Base-by-base conservation (phyloP, 2,329 filamentous ascomycete species). In the Pseudogymnoascus sp. region DNA sequence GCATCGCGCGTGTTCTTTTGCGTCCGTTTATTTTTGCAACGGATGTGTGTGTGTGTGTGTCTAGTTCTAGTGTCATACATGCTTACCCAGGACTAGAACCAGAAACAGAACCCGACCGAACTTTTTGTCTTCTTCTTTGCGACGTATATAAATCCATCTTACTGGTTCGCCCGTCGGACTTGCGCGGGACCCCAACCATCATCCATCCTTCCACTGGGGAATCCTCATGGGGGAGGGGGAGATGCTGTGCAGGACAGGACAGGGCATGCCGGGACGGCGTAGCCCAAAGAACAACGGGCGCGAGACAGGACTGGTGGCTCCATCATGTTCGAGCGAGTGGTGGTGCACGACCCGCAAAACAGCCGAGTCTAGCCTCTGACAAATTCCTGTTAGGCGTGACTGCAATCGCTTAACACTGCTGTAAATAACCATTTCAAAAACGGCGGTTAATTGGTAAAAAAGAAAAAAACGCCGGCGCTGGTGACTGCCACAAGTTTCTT, bases 341-440 rank as follows among this genome's bases (percentile, higher is more conserved):
- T 18, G 9, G 39, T 43, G 15, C 43, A 28, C 43, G 43, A 50
- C 43, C 43, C 43, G 43, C 43, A 50, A 50, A 50, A 50, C 43
- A 50, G 43, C 25, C 25, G 22, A 50, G 43, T 50, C 43, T 50
- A 50, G 43, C 43, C 43, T 50, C 4, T 50, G 43, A 50, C 43
- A 50, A 50, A 50, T 30, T 15, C 25, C 43, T 30, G 22, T 22
- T 30, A 30, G 41, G 20, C 6, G 41, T 47, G 22, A 8, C 41
- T 47, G 22, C 14, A 15, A 50, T 50, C 43, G 43, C 43, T 30
- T 30, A 50, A 50, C 43, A 30, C 4, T 50, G 4, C 25, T 50
- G 14, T 30, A 50, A 50, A 50, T 9, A 15, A n/a, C 28, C 9
- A 36, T n/a, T 30, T 50, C 3, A 22, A 22, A 22, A 22, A 9